Base-by-base conservation (phyloP, 495 filamentous ascomycete genomes). In the Daldinia concentrica region DNA sequence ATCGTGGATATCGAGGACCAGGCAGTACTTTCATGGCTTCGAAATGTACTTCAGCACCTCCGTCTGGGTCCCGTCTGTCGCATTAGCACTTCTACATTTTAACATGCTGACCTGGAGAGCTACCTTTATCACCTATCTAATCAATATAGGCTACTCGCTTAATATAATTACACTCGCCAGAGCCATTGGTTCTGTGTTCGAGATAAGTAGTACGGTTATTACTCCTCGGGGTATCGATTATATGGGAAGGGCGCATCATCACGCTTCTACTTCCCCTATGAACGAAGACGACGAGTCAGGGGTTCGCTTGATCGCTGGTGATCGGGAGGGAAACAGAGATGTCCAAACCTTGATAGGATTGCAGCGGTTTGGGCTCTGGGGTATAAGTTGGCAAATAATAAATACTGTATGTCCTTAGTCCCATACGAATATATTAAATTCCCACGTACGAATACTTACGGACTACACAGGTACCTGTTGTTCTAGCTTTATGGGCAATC, bases 51-150 rank as follows among this genome's bases (percentile, higher is more conserved):
- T 84, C 26, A 41, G 68, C 17, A 82, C 78, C 34, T 66, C 72
- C 0, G 82, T 85, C 34, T 88, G 84, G 71, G 69, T 87, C 1
- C 83, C 88, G 3, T 89, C 87, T 0, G 79, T 87, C 17, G 81
- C 86, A 3, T 72, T 89, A 11, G 82, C 84, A 11, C 75, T 89
- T 4, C 79, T 89, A 6, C 87, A 90, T 66, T 79, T 89, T 48
- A 89, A 87, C 1, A 86, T 88, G 14, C 77, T 90, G n/a, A 84
- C 85, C 4, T 90, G 88, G 66, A 80, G 82, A 1, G 81, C 83
- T 1, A 87, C 86, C 9, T 88, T 90, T 80, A 81, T 88, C 65
- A 89, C 87, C 1, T 89, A 88, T 64, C 76, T 90, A 14, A 81
- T 90, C 5, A 80, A 82, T 37, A 81, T 81, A 9, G 86, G 87